A percentile compares a stretch with the other conserved stretches of the same genome.
Evolutionary conservation across 371 early-diverging fungal genomes (phyloP).

Genomic region (Mucor circinelloides): DNA sequence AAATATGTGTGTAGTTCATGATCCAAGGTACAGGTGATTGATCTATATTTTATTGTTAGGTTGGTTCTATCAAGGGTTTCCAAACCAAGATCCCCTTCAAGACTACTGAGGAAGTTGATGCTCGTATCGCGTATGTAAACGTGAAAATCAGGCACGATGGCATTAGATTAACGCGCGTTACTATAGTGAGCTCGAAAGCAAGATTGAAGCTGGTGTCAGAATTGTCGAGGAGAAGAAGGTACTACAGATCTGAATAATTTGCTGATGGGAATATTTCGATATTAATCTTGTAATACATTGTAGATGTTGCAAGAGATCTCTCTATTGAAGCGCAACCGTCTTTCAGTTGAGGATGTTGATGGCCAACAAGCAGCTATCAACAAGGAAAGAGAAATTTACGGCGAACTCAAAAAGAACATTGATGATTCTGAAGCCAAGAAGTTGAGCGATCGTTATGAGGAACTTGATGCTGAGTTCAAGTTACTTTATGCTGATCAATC

Average conservation of each 20-base stretch:
- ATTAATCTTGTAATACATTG: not conserved
- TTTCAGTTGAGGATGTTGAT: conserved; percentile 71
- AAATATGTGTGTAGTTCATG: not conserved
- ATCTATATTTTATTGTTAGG: conserved; percentile 6
- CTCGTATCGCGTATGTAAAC: conserved; percentile 65
- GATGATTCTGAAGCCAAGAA: conserved; percentile 68
- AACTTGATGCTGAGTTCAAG: conserved; percentile 69
- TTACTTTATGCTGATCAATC: conserved; percentile 64
- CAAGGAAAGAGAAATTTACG: conserved; percentile 67
- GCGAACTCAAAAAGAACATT: conserved; percentile 68
- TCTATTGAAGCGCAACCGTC: conserved; percentile 75
- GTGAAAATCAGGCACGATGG: not conserved
- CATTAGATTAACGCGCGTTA: conserved; percentile 28
- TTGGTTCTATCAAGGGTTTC: conserved; percentile 40
- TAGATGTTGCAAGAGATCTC: conserved; percentile 80
- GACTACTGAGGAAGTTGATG: conserved; percentile 78
- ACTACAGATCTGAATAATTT: conserved; percentile 6
- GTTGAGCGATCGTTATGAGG: conserved; percentile 68
- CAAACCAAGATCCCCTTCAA: conserved; percentile 82
- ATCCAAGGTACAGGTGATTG: not conserved
- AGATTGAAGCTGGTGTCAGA: conserved; percentile 78
- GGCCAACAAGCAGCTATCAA: conserved; percentile 74
- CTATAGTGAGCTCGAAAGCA: conserved; percentile 69
- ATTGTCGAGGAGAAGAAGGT: conserved; percentile 86
- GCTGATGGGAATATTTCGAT: not conserved